Conservation (phyloP, 1,284 basidiomycete genomes). For the Filobasidium uniguttulatum region DNA sequence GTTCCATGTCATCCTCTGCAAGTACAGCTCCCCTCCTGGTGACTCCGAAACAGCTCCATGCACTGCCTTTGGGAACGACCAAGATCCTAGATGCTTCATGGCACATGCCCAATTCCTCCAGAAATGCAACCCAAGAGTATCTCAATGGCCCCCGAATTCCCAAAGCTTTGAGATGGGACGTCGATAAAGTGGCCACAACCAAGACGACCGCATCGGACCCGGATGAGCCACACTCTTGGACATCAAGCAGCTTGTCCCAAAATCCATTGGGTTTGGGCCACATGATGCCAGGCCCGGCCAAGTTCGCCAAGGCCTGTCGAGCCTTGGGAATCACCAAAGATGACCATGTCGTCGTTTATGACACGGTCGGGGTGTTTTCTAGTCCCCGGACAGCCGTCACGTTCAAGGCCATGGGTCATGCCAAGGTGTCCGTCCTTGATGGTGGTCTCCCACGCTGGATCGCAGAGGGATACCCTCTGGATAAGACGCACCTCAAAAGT, state of each 20-base stretch:
- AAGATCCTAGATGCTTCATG: conserved; percentile 33
- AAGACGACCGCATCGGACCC: conserved; percentile 6
- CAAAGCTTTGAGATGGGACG: conserved; percentile 61
- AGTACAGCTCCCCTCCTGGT: conserved; percentile 26
- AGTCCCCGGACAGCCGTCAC: conserved; percentile 81
- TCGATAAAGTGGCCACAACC: conserved; percentile 48
- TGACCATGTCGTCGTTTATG: conserved; percentile 82
- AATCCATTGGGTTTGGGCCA: conserved; percentile 59
- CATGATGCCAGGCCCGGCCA: conserved; percentile 69
- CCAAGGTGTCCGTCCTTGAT: conserved; percentile 68
- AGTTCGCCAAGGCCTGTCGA: conserved; percentile 74
- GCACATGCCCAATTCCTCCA: conserved; percentile 36
- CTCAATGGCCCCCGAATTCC: conserved; percentile 47
- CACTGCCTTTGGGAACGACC: conserved; percentile 24
- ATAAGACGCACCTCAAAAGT: neutral
- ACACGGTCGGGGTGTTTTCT: conserved; percentile 73
- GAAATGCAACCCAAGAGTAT: conserved; percentile 30
- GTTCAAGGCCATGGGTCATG: conserved; percentile 77
- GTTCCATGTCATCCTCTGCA: too few relatives aligned
- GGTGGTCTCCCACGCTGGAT: conserved; percentile 80
- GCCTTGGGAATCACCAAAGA: conserved; percentile 53
- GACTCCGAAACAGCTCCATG: conserved; percentile 23
- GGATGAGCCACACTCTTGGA: conserved; percentile 2
- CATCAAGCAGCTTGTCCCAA: conserved; percentile 40
- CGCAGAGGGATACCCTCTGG: conserved; percentile 39